Conservation (phyloP, 306 rosid species). For the Aeschynomene evenia region DNA sequence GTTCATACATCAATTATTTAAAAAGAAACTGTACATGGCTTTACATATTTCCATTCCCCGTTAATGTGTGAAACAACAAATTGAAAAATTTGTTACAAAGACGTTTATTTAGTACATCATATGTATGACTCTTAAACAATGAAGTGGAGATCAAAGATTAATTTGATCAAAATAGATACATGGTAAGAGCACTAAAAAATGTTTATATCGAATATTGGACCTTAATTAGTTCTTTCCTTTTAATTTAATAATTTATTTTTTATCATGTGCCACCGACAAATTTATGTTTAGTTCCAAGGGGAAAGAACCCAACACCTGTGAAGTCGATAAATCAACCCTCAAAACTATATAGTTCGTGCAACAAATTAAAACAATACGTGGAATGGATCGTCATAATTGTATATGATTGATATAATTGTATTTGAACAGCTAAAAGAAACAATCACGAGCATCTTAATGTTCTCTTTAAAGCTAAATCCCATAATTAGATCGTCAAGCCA, state of each 20-base stretch:
- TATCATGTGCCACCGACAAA: constrained; percentile 9
- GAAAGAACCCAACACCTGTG: neutral
- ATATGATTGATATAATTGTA: neutral
- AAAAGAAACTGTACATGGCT: too few relatives aligned
- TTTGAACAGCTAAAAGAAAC: neutral
- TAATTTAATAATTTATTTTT: too few relatives aligned
- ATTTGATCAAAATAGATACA: neutral
- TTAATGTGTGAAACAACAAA: too few relatives aligned
- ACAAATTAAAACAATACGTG: too few relatives aligned
- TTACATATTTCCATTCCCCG: too few relatives aligned
- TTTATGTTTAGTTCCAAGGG: constrained; percentile 8
- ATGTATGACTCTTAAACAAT: too few relatives aligned
- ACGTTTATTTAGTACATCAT: too few relatives aligned
- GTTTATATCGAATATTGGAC: neutral
- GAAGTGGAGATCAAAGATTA: too few relatives aligned
- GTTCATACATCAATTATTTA: too few relatives aligned
- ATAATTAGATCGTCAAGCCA: neutral
- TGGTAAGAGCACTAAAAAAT: neutral
- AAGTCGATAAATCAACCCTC: neutral
- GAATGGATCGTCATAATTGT: neutral
- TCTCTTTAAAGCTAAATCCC: neutral
- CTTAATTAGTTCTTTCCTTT: neutral
- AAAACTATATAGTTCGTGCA: neutral
- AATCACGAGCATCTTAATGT: neutral
- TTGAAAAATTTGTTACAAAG: too few relatives aligned